These are phyloP conservation scores for Cyberlindnera bimundalis DNA, from an alignment of 805 yeast genomes.

Conservation along the genomic window DNA sequence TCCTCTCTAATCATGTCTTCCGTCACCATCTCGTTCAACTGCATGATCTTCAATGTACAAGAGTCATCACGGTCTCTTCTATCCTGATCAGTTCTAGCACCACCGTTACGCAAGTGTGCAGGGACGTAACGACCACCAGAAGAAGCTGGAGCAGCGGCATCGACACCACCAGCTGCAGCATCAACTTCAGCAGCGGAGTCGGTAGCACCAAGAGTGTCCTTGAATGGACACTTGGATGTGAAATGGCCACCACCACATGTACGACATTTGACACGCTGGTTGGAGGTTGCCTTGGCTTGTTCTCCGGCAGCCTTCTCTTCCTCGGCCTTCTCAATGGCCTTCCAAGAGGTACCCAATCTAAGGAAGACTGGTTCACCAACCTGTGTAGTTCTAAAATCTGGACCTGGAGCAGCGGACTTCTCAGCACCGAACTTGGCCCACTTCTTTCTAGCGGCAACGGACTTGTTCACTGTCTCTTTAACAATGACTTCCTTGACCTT, in stretches of 20 bases:
- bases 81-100: slow-evolving; percentile 32
- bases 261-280: slow-evolving; percentile 67
- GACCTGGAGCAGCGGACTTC: slow-evolving; percentile 70
- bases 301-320: slow-evolving; percentile 49
- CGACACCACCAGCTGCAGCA: slow-evolving; percentile 38
- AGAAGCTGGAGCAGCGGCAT: slow-evolving; percentile 38
- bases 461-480: slow-evolving; percentile 77
- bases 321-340: slow-evolving; percentile 70
- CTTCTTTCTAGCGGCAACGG: slow-evolving; percentile 80
- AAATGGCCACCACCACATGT: slow-evolving; percentile 91
- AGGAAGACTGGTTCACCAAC: slow-evolving; percentile 80
- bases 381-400: slow-evolving; percentile 84
- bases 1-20: slow-evolving; percentile 76
- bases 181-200: slow-evolving; percentile 38
- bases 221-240: slow-evolving; percentile 94
- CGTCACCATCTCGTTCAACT: slow-evolving; percentile 79
- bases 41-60: slow-evolving; percentile 85
- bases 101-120: slow-evolving; percentile 50
- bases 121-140: slow-evolving; percentile 59
- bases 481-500: slow-evolving; percentile 73
- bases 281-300: slow-evolving; percentile 42
- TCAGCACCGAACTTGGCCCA: slow-evolving; percentile 92
- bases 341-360: slow-evolving; percentile 73
- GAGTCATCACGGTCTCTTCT: slow-evolving; percentile 75
- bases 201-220: slow-evolving; percentile 67